Evolutionary conservation across 768 basidiomycete genomes (phyloP).

Genomic region (Mycena vitilis): DNA sequence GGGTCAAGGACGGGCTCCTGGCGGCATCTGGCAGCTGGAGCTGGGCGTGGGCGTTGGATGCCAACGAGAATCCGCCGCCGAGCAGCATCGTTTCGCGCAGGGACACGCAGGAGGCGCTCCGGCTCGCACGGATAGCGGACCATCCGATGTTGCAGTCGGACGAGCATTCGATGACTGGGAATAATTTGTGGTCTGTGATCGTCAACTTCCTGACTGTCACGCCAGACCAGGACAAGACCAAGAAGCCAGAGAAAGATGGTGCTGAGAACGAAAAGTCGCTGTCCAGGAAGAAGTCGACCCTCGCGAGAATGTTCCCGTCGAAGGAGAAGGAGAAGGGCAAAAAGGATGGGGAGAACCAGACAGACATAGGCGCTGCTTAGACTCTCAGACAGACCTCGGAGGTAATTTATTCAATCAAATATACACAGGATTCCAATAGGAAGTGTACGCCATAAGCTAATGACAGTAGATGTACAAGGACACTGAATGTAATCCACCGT

Average conservation of each 20-base stretch:
- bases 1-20: slow-evolving; percentile 51
- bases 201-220: slow-evolving; percentile 70
- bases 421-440: too few relatives aligned
- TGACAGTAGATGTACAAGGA: too few relatives aligned
- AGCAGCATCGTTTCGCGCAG: slow-evolving; percentile 91
- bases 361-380: not conserved
- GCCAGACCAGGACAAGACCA: slow-evolving; percentile 53
- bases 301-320: slow-evolving; percentile 27
- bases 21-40: slow-evolving; percentile 70
- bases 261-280: slow-evolving; percentile 6
- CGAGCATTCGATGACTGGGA: slow-evolving; percentile 69
- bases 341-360: not conserved
- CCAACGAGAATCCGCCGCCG: slow-evolving; percentile 86
- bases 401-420: slow-evolving; percentile 13
- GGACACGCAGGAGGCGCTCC: slow-evolving; percentile 84
- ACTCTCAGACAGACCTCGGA: not conserved
- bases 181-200: slow-evolving; percentile 78
- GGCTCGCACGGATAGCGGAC: slow-evolving; percentile 81
- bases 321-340: slow-evolving; percentile 26
- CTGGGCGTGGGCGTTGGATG: slow-evolving; percentile 90
- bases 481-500: too few relatives aligned
- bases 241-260: slow-evolving; percentile 16
- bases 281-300: slow-evolving; percentile 25
- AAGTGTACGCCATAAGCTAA: too few relatives aligned
- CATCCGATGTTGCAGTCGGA: slow-evolving; percentile 65